Percentiles rank a stretch among this genome's conserved stretches.
These are phyloP conservation scores for Torulaspora indica DNA, from an alignment of 805 yeast genomes.

Conservation along the genomic window DNA sequence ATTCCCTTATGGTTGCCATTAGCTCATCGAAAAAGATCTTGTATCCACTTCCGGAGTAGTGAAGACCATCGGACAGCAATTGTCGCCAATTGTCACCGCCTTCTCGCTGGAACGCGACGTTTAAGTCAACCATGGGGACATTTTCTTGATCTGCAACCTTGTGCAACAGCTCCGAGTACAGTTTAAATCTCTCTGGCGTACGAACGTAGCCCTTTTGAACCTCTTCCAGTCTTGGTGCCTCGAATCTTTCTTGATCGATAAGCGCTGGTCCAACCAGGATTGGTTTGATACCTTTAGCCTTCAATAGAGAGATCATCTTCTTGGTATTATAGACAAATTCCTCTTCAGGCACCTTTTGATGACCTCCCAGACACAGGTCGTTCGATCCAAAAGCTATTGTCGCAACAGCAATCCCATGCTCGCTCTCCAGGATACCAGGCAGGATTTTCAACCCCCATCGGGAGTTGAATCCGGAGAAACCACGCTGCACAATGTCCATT, in stretches of 20 bases:
- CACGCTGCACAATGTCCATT: conserved; percentile 67
- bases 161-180: conserved; percentile 50
- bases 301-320: conserved; percentile 40
- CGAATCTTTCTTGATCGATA: conserved; percentile 46
- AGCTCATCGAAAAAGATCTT: conserved; percentile 45
- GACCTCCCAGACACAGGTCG: conserved; percentile 51
- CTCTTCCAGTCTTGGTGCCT: conserved; percentile 33
- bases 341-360: conserved; percentile 48
- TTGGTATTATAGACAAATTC: conserved; percentile 47
- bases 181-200: conserved; percentile 41
- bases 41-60: conserved; percentile 54
- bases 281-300: conserved; percentile 43
- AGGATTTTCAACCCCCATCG: conserved; percentile 51
- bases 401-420: conserved; percentile 42
- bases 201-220: conserved; percentile 42
- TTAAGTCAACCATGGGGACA: conserved; percentile 57
- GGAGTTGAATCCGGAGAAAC: conserved; percentile 72
- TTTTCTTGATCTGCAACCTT: conserved; percentile 42
- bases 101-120: conserved; percentile 40
- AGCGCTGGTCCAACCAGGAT: conserved; percentile 61
- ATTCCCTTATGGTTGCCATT: conserved; percentile 35
- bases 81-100: conserved; percentile 40
- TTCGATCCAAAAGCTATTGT: conserved; percentile 79
- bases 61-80: conserved; percentile 53
- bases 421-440: conserved; percentile 48